Percentiles rank a stretch among this genome's conserved stretches.
Evolutionary conservation across 2,329 filamentous ascomycete species (phyloP).

Genomic region (Calonectria multiphialidica): DNA sequence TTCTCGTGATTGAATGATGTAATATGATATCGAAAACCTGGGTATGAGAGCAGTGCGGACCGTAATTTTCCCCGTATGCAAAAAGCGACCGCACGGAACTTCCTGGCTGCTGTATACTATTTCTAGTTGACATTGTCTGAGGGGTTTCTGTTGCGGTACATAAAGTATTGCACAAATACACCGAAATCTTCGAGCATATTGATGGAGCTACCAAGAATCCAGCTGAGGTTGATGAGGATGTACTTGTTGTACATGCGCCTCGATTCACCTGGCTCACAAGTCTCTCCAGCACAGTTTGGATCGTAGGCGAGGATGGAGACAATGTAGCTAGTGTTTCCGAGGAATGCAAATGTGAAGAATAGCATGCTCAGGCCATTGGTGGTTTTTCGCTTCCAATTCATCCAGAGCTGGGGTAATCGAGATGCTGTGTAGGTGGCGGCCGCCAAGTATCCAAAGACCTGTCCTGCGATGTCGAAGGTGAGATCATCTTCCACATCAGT

Average conservation of each 20-base stretch:
- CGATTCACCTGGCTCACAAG: constrained; percentile 76
- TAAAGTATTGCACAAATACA: constrained; percentile 92
- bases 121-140: not conserved
- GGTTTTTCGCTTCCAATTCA: constrained; percentile 94
- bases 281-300: constrained; percentile 69
- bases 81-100: too few species aligned
- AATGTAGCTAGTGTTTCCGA: constrained; percentile 95
- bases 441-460: constrained; percentile 94
- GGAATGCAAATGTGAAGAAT: constrained; percentile 96
- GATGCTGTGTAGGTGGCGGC: constrained; percentile 90
- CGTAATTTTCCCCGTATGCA: too few species aligned
- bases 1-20: not conserved
- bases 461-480: constrained; percentile 81
- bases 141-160: constrained; percentile 70
- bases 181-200: constrained; percentile 86
- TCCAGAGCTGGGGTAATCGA: constrained; percentile 87
- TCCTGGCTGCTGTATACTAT: not conserved
- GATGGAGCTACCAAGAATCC: constrained; percentile 90
- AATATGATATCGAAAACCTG: too few species aligned
- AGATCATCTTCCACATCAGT: constrained; percentile 62
- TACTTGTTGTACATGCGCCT: constrained; percentile 79
- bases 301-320: constrained; percentile 92
- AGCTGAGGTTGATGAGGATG: constrained; percentile 90
- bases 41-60: not conserved
- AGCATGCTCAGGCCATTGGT: constrained; percentile 94